phyloP scores from a whole-genome alignment of 176 grass and related monocot genomes.

The Saccharum officinarum region DNA sequence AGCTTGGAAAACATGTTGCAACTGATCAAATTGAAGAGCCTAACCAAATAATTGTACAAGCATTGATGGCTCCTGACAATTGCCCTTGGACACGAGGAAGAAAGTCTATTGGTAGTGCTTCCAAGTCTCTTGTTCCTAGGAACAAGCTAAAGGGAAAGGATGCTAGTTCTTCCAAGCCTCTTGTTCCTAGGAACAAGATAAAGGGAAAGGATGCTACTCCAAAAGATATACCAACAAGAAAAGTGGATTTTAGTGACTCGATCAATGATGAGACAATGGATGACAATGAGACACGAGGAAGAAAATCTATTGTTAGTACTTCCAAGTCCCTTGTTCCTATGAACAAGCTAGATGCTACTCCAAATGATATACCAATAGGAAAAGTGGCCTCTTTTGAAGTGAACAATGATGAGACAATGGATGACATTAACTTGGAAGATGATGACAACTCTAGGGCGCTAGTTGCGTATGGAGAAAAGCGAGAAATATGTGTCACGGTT shows the following conservation, averaged over 20 bases:
- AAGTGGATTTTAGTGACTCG: background rate
- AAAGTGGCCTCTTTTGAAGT: background rate
- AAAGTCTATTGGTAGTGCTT: conserved; percentile 32
- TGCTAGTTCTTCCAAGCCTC: background rate
- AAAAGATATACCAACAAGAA: background rate
- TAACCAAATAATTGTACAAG: conserved; percentile 39
- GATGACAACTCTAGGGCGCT: conserved; percentile 38
- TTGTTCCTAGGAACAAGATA: background rate
- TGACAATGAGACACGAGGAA: conserved; percentile 15
- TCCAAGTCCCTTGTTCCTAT: conserved; percentile 28
- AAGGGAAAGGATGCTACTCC: background rate
- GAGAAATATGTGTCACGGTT: conserved; percentile 28
- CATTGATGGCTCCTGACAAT: conserved; percentile 50
- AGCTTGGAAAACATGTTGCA: conserved; percentile 11
- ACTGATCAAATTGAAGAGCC: background rate
- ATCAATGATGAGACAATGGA: conserved; percentile 16
- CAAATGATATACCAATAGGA: background rate
- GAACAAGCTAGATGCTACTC: background rate
- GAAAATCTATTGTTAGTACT: conserved; percentile 32
- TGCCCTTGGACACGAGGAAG: conserved; percentile 52
- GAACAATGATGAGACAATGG: conserved; percentile 3
- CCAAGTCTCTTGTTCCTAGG: conserved; percentile 29
- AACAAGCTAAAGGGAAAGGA: conserved; percentile 31
- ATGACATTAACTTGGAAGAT: conserved; percentile 25
- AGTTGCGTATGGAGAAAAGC: conserved; percentile 21